Evolutionary conservation across 805 yeast genomes (phyloP).

Genomic region (Metschnikowia shivogae): DNA sequence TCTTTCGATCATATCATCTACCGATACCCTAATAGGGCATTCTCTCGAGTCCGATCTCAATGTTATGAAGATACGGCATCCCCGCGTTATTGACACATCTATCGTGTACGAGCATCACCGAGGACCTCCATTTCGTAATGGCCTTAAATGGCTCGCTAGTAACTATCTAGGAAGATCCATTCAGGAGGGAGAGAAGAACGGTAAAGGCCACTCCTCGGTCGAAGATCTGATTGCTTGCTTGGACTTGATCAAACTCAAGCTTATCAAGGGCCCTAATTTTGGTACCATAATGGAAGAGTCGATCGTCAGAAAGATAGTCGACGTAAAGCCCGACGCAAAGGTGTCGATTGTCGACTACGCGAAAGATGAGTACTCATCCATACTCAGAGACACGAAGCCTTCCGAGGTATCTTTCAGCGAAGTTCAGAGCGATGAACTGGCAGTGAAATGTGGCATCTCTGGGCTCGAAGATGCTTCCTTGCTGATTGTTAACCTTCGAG

Average conservation of each 20-base stretch:
- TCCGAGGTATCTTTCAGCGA: conserved; percentile 27
- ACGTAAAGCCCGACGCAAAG: conserved; percentile 13
- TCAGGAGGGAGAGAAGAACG: conserved; percentile 57
- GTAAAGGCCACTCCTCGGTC: conserved; percentile 71
- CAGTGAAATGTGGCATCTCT: conserved; percentile 38
- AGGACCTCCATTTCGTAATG: conserved; percentile 79
- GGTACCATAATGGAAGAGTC: conserved; percentile 41
- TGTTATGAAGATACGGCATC: conserved; percentile 69
- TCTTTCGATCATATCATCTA: conserved; percentile 41
- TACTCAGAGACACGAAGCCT: conserved; percentile 9
- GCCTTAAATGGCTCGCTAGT: conserved; percentile 66
- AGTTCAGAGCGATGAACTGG: conserved; percentile 59
- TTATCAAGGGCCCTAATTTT: conserved; percentile 59
- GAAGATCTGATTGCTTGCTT: conserved; percentile 83
- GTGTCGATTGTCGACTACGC: conserved; percentile 26
- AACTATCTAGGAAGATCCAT: conserved; percentile 54
- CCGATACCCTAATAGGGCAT: conserved; percentile 81
- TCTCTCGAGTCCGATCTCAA: conserved; percentile 80
- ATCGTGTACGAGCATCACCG: conserved; percentile 70
- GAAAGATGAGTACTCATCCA: conserved; percentile 16
- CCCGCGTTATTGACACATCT: conserved; percentile 76
- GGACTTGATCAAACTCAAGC: conserved; percentile 67
- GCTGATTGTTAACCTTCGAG: conserved; percentile 53
- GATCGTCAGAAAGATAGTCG: conserved; percentile 8
- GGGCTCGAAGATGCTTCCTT: conserved; percentile 42